Percentiles rank a stretch among this genome's conserved stretches.
These are phyloP conservation scores for Aspergillus fructus DNA, from an alignment of 2,329 filamentous ascomycete species.

Conservation along the genomic window DNA sequence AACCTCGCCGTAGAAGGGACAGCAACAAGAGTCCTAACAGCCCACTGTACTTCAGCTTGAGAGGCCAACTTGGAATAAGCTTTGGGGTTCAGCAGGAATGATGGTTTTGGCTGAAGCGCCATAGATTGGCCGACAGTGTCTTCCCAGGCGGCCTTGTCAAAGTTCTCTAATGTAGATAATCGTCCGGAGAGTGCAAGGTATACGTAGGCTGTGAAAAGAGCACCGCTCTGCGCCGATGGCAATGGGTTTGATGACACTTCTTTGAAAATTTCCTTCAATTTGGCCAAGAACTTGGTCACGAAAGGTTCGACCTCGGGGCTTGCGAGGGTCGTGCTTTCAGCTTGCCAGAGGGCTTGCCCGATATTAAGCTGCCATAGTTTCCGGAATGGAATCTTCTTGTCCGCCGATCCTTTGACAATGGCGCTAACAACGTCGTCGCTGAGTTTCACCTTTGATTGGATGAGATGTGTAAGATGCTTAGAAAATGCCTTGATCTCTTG, in stretches of 20 bases:
- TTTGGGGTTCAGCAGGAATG: constrained; percentile 79
- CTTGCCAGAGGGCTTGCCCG: constrained; percentile 67
- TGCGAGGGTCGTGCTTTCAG: constrained; percentile 49
- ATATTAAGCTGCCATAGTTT: constrained; percentile 77
- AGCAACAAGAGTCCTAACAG: constrained; percentile 67
- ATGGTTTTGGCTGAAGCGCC: constrained; percentile 73
- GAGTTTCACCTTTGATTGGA: constrained; percentile 61
- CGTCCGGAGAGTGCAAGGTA: constrained; percentile 62
- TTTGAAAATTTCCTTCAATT: constrained; percentile 64
- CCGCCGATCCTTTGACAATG: constrained; percentile 76
- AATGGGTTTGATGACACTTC: constrained; percentile 78
- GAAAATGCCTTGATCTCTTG: constrained; percentile 73
- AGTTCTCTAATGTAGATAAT: constrained; percentile 54
- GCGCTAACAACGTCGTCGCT: constrained; percentile 68
- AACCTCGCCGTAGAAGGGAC: constrained; percentile 57
- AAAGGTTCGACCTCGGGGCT: constrained; percentile 49
- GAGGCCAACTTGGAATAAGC: constrained; percentile 77
- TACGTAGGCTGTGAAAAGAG: constrained; percentile 77
- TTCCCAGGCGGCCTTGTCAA: constrained; percentile 50
- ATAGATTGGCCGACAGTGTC: constrained; percentile 65
- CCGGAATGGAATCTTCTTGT: constrained; percentile 77
- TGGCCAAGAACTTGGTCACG: constrained; percentile 51
- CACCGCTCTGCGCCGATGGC: constrained; percentile 74
- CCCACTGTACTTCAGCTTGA: constrained; percentile 77
- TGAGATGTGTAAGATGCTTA: constrained; percentile 61